These are phyloP conservation scores for Calocybe gangraenosa DNA, from an alignment of 768 basidiomycete species.

Conservation along the genomic window DNA sequence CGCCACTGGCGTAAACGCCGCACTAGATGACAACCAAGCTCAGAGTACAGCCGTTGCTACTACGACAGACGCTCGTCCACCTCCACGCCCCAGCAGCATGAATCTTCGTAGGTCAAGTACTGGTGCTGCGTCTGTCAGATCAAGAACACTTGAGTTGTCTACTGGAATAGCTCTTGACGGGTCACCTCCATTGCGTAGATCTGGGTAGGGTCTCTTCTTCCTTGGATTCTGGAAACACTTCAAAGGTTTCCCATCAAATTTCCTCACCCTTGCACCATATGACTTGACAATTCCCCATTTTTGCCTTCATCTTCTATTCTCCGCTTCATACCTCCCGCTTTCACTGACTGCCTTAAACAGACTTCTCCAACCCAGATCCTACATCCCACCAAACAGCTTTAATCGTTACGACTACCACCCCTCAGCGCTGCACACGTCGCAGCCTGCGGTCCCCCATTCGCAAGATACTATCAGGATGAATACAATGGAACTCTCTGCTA, in stretches of 20 bases:
- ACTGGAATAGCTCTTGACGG: background rate
- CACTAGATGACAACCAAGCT: background rate
- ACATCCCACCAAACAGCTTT: conserved; percentile 30
- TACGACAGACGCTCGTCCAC: background rate
- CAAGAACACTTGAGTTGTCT: background rate
- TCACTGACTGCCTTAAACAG: conserved; percentile 27
- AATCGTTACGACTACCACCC: conserved; percentile 13
- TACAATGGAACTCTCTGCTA: conserved; percentile 62
- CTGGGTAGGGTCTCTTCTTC: conserved; percentile 40
- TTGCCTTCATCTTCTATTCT: conserved; percentile 8
- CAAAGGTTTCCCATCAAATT: conserved; percentile 4
- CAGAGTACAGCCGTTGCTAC: too few relatives aligned
- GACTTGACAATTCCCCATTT: conserved; percentile 11
- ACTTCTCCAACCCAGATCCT: conserved; percentile 54
- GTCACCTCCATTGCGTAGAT: conserved; percentile 39
- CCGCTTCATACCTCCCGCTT: conserved; percentile 8
- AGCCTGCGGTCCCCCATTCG: conserved; percentile 41
- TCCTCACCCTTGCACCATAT: conserved; percentile 21
- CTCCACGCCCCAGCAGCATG: background rate
- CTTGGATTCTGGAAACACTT: background rate
- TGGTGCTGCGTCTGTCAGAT: background rate
- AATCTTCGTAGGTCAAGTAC: conserved; percentile 1
- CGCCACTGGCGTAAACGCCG: background rate
- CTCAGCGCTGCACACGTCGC: conserved; percentile 9
- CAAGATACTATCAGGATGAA: conserved; percentile 61